Evolutionary conservation across 768 basidiomycete genomes (phyloP).

Genomic region (Lactifluus hygrophoroides): DNA sequence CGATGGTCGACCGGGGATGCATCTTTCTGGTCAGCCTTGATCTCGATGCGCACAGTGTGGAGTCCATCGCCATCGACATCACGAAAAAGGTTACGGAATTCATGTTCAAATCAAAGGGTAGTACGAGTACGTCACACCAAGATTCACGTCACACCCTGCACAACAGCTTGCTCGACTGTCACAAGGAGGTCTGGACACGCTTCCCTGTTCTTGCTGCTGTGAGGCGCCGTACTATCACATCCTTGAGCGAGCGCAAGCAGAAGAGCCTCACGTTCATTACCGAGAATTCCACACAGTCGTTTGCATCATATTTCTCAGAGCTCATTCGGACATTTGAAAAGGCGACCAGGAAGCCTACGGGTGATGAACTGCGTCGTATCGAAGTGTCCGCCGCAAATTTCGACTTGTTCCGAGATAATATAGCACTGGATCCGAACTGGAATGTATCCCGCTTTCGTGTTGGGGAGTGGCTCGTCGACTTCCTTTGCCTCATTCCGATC

Average conservation of each 20-base stretch:
- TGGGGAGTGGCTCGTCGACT: conserved; percentile 55
- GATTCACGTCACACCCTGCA: conserved; percentile 26
- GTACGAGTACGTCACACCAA: conserved; percentile 15
- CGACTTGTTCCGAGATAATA: conserved; percentile 20
- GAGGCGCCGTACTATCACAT: conserved; percentile 11
- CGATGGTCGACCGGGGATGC: conserved; percentile 34
- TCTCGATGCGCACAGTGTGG: conserved; percentile 25
- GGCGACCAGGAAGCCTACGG: conserved; percentile 44
- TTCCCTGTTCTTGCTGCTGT: conserved; percentile 11
- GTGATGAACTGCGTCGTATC: too few relatives aligned
- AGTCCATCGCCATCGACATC: conserved; percentile 43
- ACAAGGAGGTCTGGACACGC: conserved; percentile 10
- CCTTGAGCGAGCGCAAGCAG: conserved; percentile 22
- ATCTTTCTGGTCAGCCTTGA: conserved; percentile 40
- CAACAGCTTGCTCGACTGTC: conserved; percentile 33
- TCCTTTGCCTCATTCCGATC: conserved; percentile 33
- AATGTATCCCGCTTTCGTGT: conserved; percentile 33
- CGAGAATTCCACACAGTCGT: conserved; percentile 29
- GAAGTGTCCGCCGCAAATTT: conserved; percentile 29
- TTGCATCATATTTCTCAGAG: conserved; percentile 36
- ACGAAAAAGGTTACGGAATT: conserved; percentile 49
- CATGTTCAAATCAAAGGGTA: conserved; percentile 40
- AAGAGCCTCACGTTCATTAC: conserved; percentile 39
- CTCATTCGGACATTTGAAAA: conserved; percentile 40
- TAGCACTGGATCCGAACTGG: conserved; percentile 4